A percentile compares a stretch with the other conserved stretches of the same genome.
phyloP scores from a whole-genome alignment of 805 yeast genomes.

The Dipodascus geniculatus region DNA sequence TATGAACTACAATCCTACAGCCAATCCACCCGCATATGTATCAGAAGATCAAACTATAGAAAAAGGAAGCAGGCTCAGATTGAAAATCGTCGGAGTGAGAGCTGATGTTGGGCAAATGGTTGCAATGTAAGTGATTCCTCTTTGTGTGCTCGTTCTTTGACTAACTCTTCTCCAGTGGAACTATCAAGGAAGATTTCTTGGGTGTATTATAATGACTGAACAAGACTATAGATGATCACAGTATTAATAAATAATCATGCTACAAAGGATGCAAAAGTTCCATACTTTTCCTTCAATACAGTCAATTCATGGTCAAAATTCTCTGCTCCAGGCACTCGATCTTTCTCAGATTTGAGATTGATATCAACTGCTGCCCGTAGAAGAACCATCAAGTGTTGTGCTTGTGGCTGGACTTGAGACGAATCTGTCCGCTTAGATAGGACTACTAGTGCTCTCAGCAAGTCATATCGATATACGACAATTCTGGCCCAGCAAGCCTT shows the following conservation, averaged over 20 bases:
- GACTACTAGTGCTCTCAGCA: constrained; percentile 17
- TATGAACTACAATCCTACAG: constrained; percentile 85
- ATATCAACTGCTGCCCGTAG: background rate
- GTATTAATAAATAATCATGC: background rate
- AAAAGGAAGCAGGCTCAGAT: constrained; percentile 85
- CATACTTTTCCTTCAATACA: background rate
- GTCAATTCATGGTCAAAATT: background rate
- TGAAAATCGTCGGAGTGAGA: constrained; percentile 93
- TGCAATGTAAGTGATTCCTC: constrained; percentile 44
- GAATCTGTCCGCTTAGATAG: constrained; percentile 9
- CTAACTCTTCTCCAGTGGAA: constrained; percentile 38
- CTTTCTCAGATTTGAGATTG: background rate
- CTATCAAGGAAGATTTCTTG: constrained; percentile 93
- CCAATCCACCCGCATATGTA: constrained; percentile 97
- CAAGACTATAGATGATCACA: background rate
- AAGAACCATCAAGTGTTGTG: background rate
- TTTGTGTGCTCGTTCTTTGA: constrained; percentile 1
- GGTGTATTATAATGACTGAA: constrained; percentile 51
- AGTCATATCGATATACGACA: constrained; percentile 17
- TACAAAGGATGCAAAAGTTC: background rate
- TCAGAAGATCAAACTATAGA: constrained; percentile 91
- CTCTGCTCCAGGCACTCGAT: background rate
- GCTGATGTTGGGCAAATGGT: constrained; percentile 95
- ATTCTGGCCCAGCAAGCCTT: constrained; percentile 19
- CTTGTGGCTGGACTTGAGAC: background rate